phyloP scores from a whole-genome alignment of 805 yeast species.

The Saccharomycopsis babjevae region DNA sequence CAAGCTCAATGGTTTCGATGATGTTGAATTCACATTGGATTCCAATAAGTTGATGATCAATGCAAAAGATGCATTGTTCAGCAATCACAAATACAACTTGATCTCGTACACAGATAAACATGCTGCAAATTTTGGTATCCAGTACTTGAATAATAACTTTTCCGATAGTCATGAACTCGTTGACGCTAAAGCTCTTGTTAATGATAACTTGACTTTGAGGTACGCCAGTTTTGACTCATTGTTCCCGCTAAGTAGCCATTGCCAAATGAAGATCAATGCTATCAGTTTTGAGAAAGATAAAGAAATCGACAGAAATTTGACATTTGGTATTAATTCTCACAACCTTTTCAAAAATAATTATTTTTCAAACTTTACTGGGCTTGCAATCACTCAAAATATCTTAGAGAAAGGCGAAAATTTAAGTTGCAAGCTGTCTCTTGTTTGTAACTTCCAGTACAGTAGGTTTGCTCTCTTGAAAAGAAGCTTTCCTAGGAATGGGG shows the following conservation, averaged over 20 bases:
- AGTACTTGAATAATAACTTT: constrained; percentile 4
- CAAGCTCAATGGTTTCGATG: background rate
- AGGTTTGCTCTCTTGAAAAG: background rate
- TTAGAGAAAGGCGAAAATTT: background rate
- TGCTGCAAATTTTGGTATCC: constrained; percentile 5
- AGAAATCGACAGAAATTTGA: background rate
- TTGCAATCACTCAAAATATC: constrained; percentile 6
- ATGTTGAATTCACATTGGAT: background rate
- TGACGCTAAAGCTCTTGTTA: background rate
- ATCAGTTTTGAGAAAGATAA: background rate
- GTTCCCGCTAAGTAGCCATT: background rate
- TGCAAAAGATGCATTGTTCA: background rate
- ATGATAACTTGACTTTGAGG: background rate
- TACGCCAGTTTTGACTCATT: background rate
- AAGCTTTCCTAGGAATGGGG: constrained; percentile 2
- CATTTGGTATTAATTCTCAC: background rate
- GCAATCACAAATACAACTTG: background rate
- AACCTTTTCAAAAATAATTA: background rate
- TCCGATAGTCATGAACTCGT: constrained; percentile 13
- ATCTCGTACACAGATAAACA: constrained; percentile 4
- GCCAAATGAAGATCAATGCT: background rate
- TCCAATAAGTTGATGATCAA: background rate
- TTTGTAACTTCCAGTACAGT: background rate
- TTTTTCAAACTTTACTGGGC: constrained; percentile 4
- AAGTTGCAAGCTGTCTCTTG: constrained; percentile 4